Conservation (phyloP, 164 flowering plant genomes). For the Aristolochia californica region DNA sequence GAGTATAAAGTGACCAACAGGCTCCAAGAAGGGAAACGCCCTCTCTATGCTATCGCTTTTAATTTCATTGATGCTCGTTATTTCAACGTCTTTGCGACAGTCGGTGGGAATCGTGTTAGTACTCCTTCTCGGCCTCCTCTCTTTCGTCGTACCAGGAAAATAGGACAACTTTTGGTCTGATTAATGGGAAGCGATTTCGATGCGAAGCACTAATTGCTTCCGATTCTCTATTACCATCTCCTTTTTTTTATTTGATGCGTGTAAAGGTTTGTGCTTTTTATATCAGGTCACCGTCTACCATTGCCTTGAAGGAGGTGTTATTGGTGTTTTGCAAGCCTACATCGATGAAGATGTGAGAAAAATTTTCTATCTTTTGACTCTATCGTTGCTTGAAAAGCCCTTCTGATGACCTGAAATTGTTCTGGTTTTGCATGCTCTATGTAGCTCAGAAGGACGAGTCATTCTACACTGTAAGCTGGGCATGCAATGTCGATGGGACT, state of each 20-base stretch:
- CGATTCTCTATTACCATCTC: neutral
- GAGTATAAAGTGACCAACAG: conserved; percentile 82
- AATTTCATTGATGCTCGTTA: conserved; percentile 87
- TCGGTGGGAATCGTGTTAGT: conserved; percentile 72
- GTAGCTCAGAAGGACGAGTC: conserved; percentile 95
- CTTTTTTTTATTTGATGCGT: neutral
- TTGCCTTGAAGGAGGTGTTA: conserved; percentile 78
- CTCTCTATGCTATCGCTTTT: conserved; percentile 84
- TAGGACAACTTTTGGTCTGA: neutral
- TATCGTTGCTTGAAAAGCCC: neutral
- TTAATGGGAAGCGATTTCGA: too few species aligned
- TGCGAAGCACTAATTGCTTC: neutral
- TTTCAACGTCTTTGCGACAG: conserved; percentile 88
- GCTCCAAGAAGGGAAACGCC: conserved; percentile 84
- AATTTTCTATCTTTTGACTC: neutral
- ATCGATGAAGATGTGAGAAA: conserved; percentile 85
- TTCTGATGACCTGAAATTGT: conserved; percentile 2
- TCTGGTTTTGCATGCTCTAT: conserved; percentile 21
- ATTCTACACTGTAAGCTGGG: conserved; percentile 95
- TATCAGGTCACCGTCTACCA: conserved; percentile 82
- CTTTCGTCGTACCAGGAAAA: neutral
- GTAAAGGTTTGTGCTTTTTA: neutral
- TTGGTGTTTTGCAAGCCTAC: conserved; percentile 76
- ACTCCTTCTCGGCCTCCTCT: neutral
- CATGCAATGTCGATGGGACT: conserved; percentile 56